These are phyloP conservation scores for Dacryopinax spathularia DNA, from an alignment of 768 basidiomycete genomes.

Conservation along the genomic window DNA sequence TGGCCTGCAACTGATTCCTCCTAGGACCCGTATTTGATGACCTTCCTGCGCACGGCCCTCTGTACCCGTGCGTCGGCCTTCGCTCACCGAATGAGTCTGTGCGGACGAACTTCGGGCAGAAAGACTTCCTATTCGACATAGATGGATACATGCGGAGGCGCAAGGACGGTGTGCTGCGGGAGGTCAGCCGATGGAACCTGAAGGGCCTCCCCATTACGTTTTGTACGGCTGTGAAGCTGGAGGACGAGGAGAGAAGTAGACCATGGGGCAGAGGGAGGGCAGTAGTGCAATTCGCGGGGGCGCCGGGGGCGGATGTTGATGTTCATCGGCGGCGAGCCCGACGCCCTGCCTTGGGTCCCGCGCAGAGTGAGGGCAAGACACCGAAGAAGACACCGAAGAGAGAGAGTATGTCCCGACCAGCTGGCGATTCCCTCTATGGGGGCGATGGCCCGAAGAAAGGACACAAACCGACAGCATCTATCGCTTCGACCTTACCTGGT, in stretches of 20 bases:
- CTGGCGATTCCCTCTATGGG: not conserved
- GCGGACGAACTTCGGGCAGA: constrained; percentile 77
- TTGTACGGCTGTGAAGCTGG: not conserved
- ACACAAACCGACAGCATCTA: not conserved
- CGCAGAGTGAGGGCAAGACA: not conserved
- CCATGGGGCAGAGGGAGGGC: not conserved
- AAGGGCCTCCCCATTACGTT: not conserved
- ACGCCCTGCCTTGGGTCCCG: not conserved
- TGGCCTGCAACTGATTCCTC: not conserved
- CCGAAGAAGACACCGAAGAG: not conserved
- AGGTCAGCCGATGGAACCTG: not conserved
- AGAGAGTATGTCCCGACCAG: not conserved
- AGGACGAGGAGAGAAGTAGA: not conserved
- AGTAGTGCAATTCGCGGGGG: not conserved
- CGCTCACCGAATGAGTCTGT: constrained; percentile 65
- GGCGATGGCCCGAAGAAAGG: not conserved
- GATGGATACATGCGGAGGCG: constrained; percentile 51
- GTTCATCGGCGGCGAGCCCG: not conserved
- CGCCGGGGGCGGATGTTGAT: not conserved
- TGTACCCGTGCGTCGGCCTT: constrained; percentile 83
- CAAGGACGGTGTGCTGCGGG: not conserved
- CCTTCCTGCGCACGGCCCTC: constrained; percentile 45
- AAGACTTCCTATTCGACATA: constrained; percentile 79
- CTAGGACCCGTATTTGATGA: constrained; percentile 58
- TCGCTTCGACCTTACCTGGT: not conserved